phyloP scores from a whole-genome alignment of 75 land plant genomes.

The Gnetum montanum region DNA sequence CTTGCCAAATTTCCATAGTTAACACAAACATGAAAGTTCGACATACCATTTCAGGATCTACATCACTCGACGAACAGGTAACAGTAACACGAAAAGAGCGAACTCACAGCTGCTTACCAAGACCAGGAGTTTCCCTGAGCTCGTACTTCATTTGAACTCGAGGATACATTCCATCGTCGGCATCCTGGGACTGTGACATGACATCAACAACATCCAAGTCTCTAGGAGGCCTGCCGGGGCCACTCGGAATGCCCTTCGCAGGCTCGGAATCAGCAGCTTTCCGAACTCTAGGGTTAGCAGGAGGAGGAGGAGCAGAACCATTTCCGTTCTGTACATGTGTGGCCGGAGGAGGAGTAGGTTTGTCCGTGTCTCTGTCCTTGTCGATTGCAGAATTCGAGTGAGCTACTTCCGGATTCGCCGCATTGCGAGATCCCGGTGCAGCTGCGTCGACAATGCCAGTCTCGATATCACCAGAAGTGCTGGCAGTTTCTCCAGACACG shows the following conservation, averaged over 20 bases:
- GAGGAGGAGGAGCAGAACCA: conserved; percentile 6
- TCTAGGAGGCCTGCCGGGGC: conserved; percentile 9
- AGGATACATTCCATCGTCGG: conserved; percentile 38
- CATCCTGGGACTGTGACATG: conserved; percentile 40
- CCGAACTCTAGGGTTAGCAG: no score
- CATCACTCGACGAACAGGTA: no score
- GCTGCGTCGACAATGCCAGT: no score
- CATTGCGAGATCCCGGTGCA: no score
- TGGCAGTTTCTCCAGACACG: neutral
- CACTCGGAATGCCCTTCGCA: no score
- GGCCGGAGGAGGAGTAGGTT: neutral
- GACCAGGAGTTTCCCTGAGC: conserved; percentile 84
- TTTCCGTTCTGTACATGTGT: conserved; percentile 16
- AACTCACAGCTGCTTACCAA: conserved; percentile 39
- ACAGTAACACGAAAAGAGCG: no score
- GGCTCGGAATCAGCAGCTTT: no score
- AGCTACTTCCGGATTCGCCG: neutral
- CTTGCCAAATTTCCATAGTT: no score
- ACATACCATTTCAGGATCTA: no score
- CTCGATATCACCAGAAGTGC: no score
- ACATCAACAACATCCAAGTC: conserved; percentile 27
- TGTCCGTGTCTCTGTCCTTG: conserved; percentile 6
- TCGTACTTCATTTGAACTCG: conserved; percentile 98
- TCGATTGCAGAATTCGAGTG: no score
- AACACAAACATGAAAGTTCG: no score